Conservation (phyloP, 2,329 filamentous ascomycete genomes). For the Clonostachys rosea region DNA sequence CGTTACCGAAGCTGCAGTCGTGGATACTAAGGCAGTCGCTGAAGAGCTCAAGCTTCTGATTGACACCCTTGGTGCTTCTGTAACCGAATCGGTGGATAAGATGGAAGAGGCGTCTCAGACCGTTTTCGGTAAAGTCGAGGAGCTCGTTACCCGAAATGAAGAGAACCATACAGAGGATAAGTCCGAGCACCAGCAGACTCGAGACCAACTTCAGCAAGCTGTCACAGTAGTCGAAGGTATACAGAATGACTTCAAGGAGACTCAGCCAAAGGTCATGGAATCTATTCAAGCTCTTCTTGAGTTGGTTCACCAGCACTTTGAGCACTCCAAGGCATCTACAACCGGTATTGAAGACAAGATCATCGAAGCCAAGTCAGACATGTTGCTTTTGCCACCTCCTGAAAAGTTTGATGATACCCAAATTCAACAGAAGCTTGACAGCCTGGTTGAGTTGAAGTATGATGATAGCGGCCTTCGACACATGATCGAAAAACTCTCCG, state of each 20-base stretch:
- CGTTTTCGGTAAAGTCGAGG: slow-evolving; percentile 78
- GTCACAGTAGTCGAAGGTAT: slow-evolving; percentile 69
- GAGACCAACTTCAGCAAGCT: slow-evolving; percentile 74
- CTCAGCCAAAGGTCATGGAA: slow-evolving; percentile 84
- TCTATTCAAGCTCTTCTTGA: slow-evolving; percentile 81
- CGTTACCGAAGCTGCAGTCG: slow-evolving; percentile 68
- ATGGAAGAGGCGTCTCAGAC: slow-evolving; percentile 84
- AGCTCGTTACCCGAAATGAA: slow-evolving; percentile 70
- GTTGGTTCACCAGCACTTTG: slow-evolving; percentile 81
- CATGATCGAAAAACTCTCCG: slow-evolving; percentile 24
- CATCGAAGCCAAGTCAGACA: slow-evolving; percentile 56
- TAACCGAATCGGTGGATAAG: slow-evolving; percentile 80
- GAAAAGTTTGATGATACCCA: slow-evolving; percentile 56
- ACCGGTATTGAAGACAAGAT: slow-evolving; percentile 53
- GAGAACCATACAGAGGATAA: slow-evolving; percentile 71
- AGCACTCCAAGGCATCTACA: slow-evolving; percentile 70
- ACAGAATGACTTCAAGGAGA: slow-evolving; percentile 74
- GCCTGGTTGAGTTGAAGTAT: slow-evolving; percentile 21
- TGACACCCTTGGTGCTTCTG: slow-evolving; percentile 75
- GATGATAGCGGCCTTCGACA: slow-evolving; percentile 13
- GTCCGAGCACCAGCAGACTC: slow-evolving; percentile 76
- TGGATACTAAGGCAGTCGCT: slow-evolving; percentile 71
- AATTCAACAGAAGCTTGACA: slow-evolving; percentile 44
- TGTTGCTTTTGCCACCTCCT: slow-evolving; percentile 45
- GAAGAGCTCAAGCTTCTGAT: slow-evolving; percentile 86